Evolutionary conservation across 2,329 filamentous ascomycete species (phyloP), one percentile per base, ranked within the genome.

Genomic region (Arachnomyces sp.): DNA sequence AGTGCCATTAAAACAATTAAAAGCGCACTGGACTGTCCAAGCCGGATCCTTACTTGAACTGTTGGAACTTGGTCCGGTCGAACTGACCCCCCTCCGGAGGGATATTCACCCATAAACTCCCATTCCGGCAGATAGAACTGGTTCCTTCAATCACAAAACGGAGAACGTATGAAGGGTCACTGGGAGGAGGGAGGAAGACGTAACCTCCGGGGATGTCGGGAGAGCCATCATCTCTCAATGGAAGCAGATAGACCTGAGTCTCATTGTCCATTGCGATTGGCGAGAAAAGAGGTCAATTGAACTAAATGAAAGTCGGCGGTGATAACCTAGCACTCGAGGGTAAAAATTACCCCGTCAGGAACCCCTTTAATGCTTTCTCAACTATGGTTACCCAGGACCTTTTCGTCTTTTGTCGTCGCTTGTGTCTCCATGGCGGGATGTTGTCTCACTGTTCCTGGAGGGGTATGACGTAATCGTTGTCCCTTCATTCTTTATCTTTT

Each of bases 71-170:
- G 55, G 84, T 74, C 52, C 92, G 82, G 49, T 79, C 75, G 59
- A 96, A 98, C 32, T 79, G 68, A 36, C 78, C 69, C 44, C 82
- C 88, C 53, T 81, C 73, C 45, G 82, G 77, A 6, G 92, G 92
- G 45, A 96, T 85, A 63, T 98, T 98, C 56, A 95, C 84, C 90
- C 92, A 98, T 47, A 98, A 74, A 59, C 86, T 95, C 44, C 93
- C 92, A 66, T 95, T 75, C 51, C 88, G 80, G 64, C 89, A 95
- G 71, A 98, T 92, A 46, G 90, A 95, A 60, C 90, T 95, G 42
- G 87, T 90, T 46, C 92, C 89, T 65, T 95, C 85, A 52, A 95
- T 90, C 52, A 87, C 79, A 64, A 98, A 95, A 44, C 90, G 82
- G 42, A 95, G 72, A 39, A 77, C 77, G 55, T 96, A 82, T 31